Evolutionary conservation across 495 filamentous ascomycete species (phyloP), one percentile per base, ranked within the genome.

Genomic region (Talaromyces ruber): DNA sequence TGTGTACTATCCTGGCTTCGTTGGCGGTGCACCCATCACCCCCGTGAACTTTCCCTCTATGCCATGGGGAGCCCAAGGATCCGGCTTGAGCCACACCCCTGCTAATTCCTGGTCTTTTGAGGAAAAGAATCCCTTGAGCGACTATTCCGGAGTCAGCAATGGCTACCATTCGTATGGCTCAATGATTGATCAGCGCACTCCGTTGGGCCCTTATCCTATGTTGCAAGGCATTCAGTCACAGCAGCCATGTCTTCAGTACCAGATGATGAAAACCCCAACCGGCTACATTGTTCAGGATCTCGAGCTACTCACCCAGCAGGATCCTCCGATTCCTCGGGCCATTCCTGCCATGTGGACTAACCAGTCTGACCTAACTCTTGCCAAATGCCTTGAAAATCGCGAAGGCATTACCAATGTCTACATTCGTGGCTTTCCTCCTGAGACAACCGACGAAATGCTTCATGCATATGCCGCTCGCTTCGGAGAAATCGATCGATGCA

Each of bases 381-480:
- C 93, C 64, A 91, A 96, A 74, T 92, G 91, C 66, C 79, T 98
- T 54, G 89, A 95, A 71, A 98, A 98, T 66, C 88, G 89, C 39
- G 90, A 84, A 70, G 88, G 77, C 66, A 93, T 83, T 79, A 98
- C 83, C 56, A 99, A 99, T 66, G 93, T 99, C 64, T 99, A 99
- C 76, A 96, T 99, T 63, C 88, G 94, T 59, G 94, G 94, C 16
- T 86, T 99, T 57, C 89, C 91, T 52, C 95, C 95, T 0, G 90
- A 94, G 66, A 98, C 93, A 0, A 92, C 93, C 57, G 94, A 99
- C 71, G 89, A 96, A 55, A 88, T 93, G 68, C 77, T 99, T 47
- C 81, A 88, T 61, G 78, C 79, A 16, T 97, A 94, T 77, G 90
- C 92, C 16, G 78, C 81, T 62, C 87, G 93, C 37, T 99, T 97